Conservation (phyloP, 352 stramenopile genomes). For the Phytophthora cryptogea region DNA sequence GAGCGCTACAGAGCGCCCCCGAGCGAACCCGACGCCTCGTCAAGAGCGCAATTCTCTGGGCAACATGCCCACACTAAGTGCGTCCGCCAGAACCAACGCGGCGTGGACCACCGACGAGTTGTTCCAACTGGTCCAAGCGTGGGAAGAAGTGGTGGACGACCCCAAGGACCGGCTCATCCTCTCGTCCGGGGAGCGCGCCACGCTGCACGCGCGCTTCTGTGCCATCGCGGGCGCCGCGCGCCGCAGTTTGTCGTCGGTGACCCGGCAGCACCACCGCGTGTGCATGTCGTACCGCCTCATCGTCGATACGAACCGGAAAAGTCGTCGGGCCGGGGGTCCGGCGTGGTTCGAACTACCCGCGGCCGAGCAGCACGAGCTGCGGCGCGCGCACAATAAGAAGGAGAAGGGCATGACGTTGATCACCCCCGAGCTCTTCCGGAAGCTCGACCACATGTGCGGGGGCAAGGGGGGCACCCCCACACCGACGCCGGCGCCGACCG, state of each 20-base stretch:
- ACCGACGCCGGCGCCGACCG: too few species aligned
- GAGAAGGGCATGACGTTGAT: constrained; percentile 37
- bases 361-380: constrained; percentile 34
- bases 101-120: constrained; percentile 35
- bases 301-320: constrained; percentile 33
- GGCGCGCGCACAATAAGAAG: constrained; percentile 28
- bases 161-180: constrained; percentile 33
- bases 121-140: constrained; percentile 35
- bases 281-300: constrained; percentile 41
- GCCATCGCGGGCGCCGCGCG: constrained; percentile 11
- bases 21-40: not conserved
- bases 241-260: constrained; percentile 33
- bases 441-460: constrained; percentile 34
- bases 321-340: constrained; percentile 9
- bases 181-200: constrained; percentile 21
- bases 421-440: constrained; percentile 28
- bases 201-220: constrained; percentile 37
- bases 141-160: constrained; percentile 37
- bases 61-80: constrained; percentile 16
- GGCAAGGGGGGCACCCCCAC: not conserved
- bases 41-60: not conserved
- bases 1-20: not conserved
- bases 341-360: constrained; percentile 41
- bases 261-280: constrained; percentile 35
- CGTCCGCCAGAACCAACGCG: constrained; percentile 18